A percentile compares a stretch with the other conserved stretches of the same genome.
These are phyloP conservation scores for Pisolithus microcarpus DNA, from an alignment of 768 basidiomycete species.

Conservation along the genomic window DNA sequence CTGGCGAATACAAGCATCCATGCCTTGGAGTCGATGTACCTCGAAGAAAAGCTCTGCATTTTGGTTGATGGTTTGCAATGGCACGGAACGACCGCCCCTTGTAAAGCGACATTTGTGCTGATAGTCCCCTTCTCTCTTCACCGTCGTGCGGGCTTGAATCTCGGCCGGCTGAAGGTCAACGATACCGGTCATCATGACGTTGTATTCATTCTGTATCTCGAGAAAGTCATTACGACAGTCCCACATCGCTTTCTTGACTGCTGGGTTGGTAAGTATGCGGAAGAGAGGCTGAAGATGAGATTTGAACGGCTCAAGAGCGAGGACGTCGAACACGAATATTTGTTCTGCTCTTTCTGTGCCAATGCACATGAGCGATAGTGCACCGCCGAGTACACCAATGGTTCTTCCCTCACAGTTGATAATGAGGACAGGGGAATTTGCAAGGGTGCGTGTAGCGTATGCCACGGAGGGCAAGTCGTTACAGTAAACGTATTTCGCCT, in stretches of 20 bases:
- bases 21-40: slow-evolving; percentile 30
- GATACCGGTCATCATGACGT: slow-evolving; percentile 24
- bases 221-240: slow-evolving; percentile 37
- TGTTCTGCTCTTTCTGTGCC: slow-evolving; percentile 24
- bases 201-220: slow-evolving; percentile 26
- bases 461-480: slow-evolving; percentile 8
- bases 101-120: slow-evolving; percentile 22
- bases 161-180: slow-evolving; percentile 38
- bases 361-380: slow-evolving; percentile 31
- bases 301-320: slow-evolving; percentile 17
- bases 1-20: slow-evolving; percentile 28
- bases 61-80: slow-evolving; percentile 1
- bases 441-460: slow-evolving; percentile 14
- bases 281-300: slow-evolving; percentile 20
- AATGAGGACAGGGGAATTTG: slow-evolving; percentile 21
- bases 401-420: slow-evolving; percentile 36
- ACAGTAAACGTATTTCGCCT: slow-evolving; percentile 15
- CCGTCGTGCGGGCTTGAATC: slow-evolving; percentile 21
- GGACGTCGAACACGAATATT: slow-evolving; percentile 33
- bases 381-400: slow-evolving; percentile 25
- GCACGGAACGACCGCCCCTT: slow-evolving; percentile 18
- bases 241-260: slow-evolving; percentile 34
- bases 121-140: slow-evolving; percentile 22
- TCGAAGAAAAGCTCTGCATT: slow-evolving; percentile 19
- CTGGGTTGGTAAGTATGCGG: slow-evolving; percentile 21